These are phyloP conservation scores for Phytophthora citricola DNA, from an alignment of 352 stramenopile species.

Conservation along the genomic window DNA sequence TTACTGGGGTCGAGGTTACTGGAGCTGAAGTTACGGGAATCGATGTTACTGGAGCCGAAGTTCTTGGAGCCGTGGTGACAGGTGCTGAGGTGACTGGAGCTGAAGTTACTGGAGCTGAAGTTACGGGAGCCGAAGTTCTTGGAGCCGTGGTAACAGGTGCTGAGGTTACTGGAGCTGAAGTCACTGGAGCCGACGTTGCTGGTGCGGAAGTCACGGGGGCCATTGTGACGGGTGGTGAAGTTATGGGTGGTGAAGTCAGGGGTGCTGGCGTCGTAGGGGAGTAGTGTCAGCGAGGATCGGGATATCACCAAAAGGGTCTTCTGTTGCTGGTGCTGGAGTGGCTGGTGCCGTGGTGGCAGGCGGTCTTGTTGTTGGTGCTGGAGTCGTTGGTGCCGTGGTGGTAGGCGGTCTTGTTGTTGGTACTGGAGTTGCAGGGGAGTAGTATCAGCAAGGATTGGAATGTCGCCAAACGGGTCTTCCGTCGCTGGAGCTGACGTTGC, in stretches of 20 bases:
- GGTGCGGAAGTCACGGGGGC: background rate
- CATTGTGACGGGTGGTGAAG: background rate
- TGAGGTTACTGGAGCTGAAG: background rate
- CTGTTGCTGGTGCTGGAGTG: background rate
- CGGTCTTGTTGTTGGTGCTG: slow-evolving; percentile 4
- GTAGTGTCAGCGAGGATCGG: slow-evolving; percentile 4
- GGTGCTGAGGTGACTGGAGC: background rate
- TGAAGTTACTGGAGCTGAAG: slow-evolving; percentile 10
- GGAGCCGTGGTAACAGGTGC: slow-evolving; percentile 3
- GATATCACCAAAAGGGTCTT: slow-evolving; percentile 6
- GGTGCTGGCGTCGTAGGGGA: background rate
- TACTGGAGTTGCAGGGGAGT: slow-evolving; percentile 8
- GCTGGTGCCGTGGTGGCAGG: slow-evolving; percentile 10
- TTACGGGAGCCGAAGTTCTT: background rate
- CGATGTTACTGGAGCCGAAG: background rate
- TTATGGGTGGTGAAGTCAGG: background rate
- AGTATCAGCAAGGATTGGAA: slow-evolving; percentile 19
- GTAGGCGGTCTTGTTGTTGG: slow-evolving; percentile 2
- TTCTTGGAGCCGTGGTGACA: background rate
- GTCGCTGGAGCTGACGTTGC: slow-evolving; percentile 14
- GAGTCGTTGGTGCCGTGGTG: background rate
- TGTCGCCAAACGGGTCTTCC: slow-evolving; percentile 18
- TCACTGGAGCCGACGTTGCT: background rate
- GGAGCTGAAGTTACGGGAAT: slow-evolving; percentile 4
- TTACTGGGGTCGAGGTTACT: background rate